Base-by-base conservation (phyloP, 148 eudicot genomes). In the Arbutus unedo region DNA sequence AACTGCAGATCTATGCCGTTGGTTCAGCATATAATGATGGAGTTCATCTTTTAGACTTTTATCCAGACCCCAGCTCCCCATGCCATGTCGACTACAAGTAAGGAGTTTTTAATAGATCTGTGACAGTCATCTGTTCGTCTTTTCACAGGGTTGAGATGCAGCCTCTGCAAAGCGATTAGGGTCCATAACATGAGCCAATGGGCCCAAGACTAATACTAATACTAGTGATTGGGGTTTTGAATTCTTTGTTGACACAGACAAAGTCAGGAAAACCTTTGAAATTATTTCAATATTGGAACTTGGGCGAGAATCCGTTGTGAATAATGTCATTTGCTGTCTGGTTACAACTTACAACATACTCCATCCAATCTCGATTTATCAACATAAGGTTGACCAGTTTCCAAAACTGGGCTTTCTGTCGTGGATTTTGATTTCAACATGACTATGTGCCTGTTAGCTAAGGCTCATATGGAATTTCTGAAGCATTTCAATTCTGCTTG, bases 81-180 rank as follows among this genome's bases (percentile, higher is more conserved):
- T 91, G 98, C 81, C 98, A 93, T 83, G 93, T 94, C 56, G 96
- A 96, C 55, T 91, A 85, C 85, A 88, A 90, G 98, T 96, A 88
- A 86, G 87, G 81, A 82, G 57, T 21, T 79, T 4, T 4, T 4
- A 6, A 21, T 45, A 55, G 3, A 31, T 47, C 14, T 56, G 11
- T 25, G 21, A 64, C 43, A 31, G 44, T 66, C 9, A 0, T 2
- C 21, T n/a, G 38, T 66, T 11, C 38, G 38, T 31, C 38, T 31
- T 31, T 31, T 31, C 1, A 1, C 38, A 31, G 38, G 38, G 38
- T 31, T 31, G 38, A 31, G 38, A 31, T 31, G 38, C 38, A 31
- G 38, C 38, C 38, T 31, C 38, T 31, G 38, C 38, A 31, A 31
- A 31, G 38, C 38, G 38, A 31, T 31, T 31, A 31, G 38, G 38